Base-by-base conservation (phyloP, 768 basidiomycete genomes). In the Steccherinum ochraceum region DNA sequence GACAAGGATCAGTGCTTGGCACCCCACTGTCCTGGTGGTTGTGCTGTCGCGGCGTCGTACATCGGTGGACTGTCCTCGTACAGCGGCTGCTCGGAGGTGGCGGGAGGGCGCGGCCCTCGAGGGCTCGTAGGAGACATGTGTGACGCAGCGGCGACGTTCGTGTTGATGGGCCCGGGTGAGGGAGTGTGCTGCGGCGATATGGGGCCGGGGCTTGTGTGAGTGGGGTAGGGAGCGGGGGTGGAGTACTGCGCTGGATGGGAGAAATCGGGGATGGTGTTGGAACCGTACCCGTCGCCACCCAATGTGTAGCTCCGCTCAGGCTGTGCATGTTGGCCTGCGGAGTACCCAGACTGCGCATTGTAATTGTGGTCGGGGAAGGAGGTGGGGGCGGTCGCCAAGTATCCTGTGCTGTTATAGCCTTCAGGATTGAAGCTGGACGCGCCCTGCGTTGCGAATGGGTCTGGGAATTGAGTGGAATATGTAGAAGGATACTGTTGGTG, bases 41-140 rank as follows among this genome's bases (percentile, higher is more conserved):
- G 70, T 19, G 78, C 67, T 21, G 69, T 61, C 18, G 77, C 79
- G 13, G 71, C 69, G 23, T 89, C 86, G 60, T 89, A 89, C 47
- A 67, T 71, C 24, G 87, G 86, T 12, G 87, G 87, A 27, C 68
- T 72, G 16, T 88, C 86, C 13, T 77, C 67, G 45, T 73, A 72
- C 21, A 67, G 57, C 19, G 64, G 56, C 25, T 52, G 43, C 41
- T 53, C 56, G 21, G 43, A 46, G 18, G 24, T 44, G 3, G n/a
- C 21, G 19, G 60, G 56, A 5, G 51, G 42, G 11, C 58, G 54
- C 12, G 58, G 55, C 5, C 60, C 58, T 10, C 57, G 41, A 2
- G 61, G 58, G 23, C 55, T 59, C 35, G 41, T 10, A 7, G 41
- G 41, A 19, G 41, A 43, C 10, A 23, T 24, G 1, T 16, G 23